Evolutionary conservation across 2,329 filamentous ascomycete genomes (phyloP).

Genomic region (Talaromyces pinophilus): DNA sequence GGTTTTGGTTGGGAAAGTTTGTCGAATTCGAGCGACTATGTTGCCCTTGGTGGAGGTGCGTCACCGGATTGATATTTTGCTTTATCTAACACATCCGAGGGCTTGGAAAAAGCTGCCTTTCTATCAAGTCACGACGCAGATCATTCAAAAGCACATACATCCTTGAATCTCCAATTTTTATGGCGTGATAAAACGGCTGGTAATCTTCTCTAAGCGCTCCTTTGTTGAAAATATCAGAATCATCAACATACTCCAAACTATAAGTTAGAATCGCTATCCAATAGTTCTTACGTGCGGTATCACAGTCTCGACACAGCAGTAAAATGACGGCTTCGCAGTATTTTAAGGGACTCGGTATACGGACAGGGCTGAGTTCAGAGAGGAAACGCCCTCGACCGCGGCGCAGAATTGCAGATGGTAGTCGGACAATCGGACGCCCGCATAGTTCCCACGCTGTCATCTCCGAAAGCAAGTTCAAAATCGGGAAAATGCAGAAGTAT

Average conservation of each 20-base stretch:
- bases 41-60: no score
- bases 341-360: conserved; percentile 25
- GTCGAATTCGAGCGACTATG: no score
- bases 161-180: conserved; percentile 24
- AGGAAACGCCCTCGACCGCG: conserved; percentile 26
- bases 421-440: conserved; percentile 26
- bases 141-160: conserved; percentile 27
- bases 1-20: no score
- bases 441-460: conserved; percentile 21
- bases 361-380: conserved; percentile 20
- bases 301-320: conserved; percentile 28
- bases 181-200: conserved; percentile 26
- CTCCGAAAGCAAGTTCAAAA: conserved; percentile 1
- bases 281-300: conserved; percentile 22
- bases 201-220: conserved; percentile 25
- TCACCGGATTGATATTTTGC: background rate
- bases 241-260: conserved; percentile 29
- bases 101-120: background rate
- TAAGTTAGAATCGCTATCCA: conserved; percentile 30
- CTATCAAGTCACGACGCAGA: conserved; percentile 23
- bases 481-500: conserved; percentile 26
- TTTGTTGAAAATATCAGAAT: conserved; percentile 26
- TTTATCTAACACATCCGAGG: background rate
- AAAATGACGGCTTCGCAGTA: conserved; percentile 29
- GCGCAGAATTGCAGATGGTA: conserved; percentile 23